Percentiles rank a stretch among this genome's conserved stretches.
These are phyloP conservation scores for Alternaria arbusti DNA, from an alignment of 2,329 filamentous ascomycete species.

Conservation along the genomic window DNA sequence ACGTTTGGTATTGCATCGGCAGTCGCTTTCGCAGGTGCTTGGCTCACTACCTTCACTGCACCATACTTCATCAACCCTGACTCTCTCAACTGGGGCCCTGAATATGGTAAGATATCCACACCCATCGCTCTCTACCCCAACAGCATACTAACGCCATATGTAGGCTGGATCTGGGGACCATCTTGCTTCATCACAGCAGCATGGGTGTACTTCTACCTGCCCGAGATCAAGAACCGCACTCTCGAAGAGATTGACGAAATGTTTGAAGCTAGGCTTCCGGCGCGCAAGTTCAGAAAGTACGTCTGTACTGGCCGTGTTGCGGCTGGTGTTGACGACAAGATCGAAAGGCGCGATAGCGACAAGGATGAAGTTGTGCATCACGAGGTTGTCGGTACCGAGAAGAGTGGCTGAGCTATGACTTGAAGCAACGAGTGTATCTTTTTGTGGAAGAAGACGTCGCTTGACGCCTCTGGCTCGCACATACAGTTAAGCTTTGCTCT, in stretches of 20 bases:
- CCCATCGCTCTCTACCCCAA: no score
- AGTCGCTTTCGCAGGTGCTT: slow-evolving; percentile 62
- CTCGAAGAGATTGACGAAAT: slow-evolving; percentile 45
- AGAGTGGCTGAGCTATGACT: background rate
- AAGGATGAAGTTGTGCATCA: slow-evolving; percentile 22
- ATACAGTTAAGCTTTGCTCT: background rate
- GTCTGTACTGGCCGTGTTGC: slow-evolving; percentile 31
- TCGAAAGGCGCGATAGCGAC: slow-evolving; percentile 21
- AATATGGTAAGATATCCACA: slow-evolving; percentile 49
- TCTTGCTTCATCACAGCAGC: slow-evolving; percentile 48
- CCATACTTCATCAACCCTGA: slow-evolving; percentile 66
- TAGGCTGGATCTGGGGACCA: slow-evolving; percentile 44
- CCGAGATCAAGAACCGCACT: slow-evolving; percentile 50
- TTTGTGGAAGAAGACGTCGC: background rate
- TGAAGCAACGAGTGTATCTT: background rate
- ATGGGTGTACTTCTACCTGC: slow-evolving; percentile 43
- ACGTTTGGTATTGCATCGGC: slow-evolving; percentile 63
- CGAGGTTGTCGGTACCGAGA: slow-evolving; percentile 14
- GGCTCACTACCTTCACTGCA: slow-evolving; percentile 63
- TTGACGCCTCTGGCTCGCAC: background rate
- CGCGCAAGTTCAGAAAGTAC: slow-evolving; percentile 42
- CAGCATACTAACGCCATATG: background rate
- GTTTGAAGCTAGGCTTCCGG: slow-evolving; percentile 39
- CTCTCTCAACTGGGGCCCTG: slow-evolving; percentile 64
- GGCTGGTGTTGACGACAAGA: slow-evolving; percentile 17